These are phyloP conservation scores for Eucalyptus urophylla DNA, from an alignment of 345 rosid species.

Conservation along the genomic window DNA sequence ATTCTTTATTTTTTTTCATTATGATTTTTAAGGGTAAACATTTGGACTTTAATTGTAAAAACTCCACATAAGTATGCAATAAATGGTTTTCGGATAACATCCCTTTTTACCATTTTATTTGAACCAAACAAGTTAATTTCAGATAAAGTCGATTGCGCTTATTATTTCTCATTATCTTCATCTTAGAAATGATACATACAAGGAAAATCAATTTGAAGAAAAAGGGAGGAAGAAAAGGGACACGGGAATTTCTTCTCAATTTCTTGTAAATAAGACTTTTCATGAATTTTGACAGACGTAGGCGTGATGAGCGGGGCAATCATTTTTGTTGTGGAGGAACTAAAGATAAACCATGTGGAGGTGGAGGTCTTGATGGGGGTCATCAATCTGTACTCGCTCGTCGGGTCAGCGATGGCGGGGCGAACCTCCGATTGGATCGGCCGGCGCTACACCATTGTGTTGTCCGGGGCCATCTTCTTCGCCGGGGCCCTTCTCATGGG, in stretches of 20 bases:
- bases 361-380: conserved; percentile 47
- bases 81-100: neutral
- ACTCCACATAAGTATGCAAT: neutral
- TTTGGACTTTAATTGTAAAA: neutral
- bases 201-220: neutral
- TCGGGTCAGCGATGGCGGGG: conserved; percentile 83
- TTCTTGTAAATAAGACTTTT: neutral
- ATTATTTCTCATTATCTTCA: neutral
- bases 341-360: conserved; percentile 23
- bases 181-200: neutral
- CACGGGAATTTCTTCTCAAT: neutral
- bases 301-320: conserved; percentile 93
- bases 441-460: conserved; percentile 79
- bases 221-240: neutral
- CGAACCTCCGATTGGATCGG: conserved; percentile 87
- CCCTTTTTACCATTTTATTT: neutral
- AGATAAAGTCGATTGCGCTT: neutral
- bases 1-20: neutral
- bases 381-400: conserved; percentile 46
- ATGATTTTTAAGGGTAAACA: neutral
- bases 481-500: conserved; percentile 95
- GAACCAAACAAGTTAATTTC: neutral
- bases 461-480: conserved; percentile 78
- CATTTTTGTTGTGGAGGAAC: conserved; percentile 34
- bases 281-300: conserved; percentile 22